Base-by-base conservation (phyloP, 164 flowering plant genomes). In the Liquidambar formosana region DNA sequence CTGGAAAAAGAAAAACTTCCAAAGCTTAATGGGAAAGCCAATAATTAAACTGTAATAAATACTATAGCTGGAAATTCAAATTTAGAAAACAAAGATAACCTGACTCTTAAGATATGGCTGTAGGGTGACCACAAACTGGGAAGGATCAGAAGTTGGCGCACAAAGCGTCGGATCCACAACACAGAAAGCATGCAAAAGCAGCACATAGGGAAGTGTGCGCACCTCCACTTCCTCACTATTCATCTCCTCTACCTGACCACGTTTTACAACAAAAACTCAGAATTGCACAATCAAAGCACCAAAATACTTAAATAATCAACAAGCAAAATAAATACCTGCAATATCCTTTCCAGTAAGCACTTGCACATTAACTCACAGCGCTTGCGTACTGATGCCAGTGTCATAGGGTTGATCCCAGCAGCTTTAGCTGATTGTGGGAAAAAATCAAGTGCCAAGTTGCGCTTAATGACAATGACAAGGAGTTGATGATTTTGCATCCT, bases 301-400 rank as follows among this genome's bases (percentile, higher is more conserved):
- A 65, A 51, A 60, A 53, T 14, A 33, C 19, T 11, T 18, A n/a
- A 54, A 27, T 9, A 3, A 66, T 28, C 18, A 12, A 47, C 4
- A 28, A 52, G 41, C 12, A 47, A 54, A 52, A 62, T 61, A 27
- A n/a, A 4, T 76, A 93, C 98, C 96, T 93, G 96, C 86, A 96
- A 79, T 75, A 93, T 87, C 76, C 84, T 90, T 77, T 96, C 99
- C 69, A 96, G 76, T 66, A 92, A 83, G 81, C 89, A 92, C 81
- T 89, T 92, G 92, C 99, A 96, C 96, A 96, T 96, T 56, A 91
- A 69, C 79, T 93, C 99, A 72, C 98, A 93, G 14, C 98, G 93
- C 78, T 83, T 88, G 12, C 97, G 94, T 22, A 92, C 97, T 45
- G 96, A 74, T 68, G 96, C 86, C 68, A 91, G 81, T 12, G 76